phyloP scores from a whole-genome alignment of 257 asterid species.

The Galeopsis tetrahit region DNA sequence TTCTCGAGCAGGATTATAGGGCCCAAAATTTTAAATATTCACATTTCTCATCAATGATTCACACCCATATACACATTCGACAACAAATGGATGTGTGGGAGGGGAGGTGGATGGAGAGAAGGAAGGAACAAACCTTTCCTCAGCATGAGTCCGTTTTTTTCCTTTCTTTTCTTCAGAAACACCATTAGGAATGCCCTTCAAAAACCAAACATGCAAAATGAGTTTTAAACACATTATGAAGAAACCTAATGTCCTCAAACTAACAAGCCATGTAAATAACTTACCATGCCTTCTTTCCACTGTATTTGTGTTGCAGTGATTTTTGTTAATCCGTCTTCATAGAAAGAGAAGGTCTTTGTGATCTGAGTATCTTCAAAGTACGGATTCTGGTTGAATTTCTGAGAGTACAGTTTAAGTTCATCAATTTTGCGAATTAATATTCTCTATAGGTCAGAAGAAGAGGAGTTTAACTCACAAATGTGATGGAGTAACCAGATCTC shows the following conservation, averaged over 20 bases:
- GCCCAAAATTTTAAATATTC: no score
- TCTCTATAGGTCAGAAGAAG: background rate
- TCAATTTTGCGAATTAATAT: conserved; percentile 3
- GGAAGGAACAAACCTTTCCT: conserved; percentile 69
- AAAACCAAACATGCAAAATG: conserved; percentile 31
- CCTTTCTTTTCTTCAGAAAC: conserved; percentile 79
- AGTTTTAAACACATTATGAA: conserved; percentile 28
- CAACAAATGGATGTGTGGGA: background rate
- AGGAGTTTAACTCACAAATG: conserved; percentile 66
- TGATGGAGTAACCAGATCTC: conserved; percentile 84
- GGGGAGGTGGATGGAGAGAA: background rate
- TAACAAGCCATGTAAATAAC: conserved; percentile 28
- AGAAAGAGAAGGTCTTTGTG: conserved; percentile 75
- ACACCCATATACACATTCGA: no score
- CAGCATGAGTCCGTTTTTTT: conserved; percentile 73
- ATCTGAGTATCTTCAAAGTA: conserved; percentile 75
- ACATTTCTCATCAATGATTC: no score
- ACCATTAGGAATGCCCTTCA: conserved; percentile 81
- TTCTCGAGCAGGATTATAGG: no score
- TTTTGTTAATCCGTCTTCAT: conserved; percentile 80
- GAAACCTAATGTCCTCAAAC: conserved; percentile 20
- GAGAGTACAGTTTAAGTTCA: conserved; percentile 25
- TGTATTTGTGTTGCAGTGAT: conserved; percentile 79
- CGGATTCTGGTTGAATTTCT: conserved; percentile 87
- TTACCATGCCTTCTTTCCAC: conserved; percentile 94